Evolutionary conservation across 2,329 filamentous ascomycete species (phyloP).

Genomic region (Ceratocystiopsis minuta): DNA sequence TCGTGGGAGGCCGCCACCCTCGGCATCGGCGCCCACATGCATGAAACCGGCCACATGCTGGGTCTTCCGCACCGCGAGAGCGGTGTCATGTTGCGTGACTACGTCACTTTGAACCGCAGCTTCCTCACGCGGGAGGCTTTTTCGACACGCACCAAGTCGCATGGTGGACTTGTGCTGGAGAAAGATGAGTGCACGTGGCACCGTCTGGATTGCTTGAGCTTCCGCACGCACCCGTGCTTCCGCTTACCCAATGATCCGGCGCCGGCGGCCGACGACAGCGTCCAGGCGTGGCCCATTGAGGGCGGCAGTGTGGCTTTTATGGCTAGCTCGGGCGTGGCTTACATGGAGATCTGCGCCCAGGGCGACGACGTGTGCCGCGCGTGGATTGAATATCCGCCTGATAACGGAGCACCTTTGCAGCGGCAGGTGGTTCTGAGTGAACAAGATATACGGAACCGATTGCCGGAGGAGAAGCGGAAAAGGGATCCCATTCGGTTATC

Average conservation of each 20-base stretch:
- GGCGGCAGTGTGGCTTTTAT: constrained; percentile 58
- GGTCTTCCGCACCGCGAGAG: constrained; percentile 78
- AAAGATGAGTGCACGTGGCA: constrained; percentile 87
- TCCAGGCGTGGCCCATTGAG: constrained; percentile 77
- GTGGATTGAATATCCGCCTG: constrained; percentile 64
- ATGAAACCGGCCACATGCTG: constrained; percentile 78
- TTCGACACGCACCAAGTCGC: constrained; percentile 70
- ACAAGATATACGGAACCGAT: constrained; percentile 47
- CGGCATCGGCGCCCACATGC: constrained; percentile 81
- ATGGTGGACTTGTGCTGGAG: constrained; percentile 55
- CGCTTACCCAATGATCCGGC: constrained; percentile 57
- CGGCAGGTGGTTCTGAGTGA: constrained; percentile 61
- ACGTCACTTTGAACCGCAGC: constrained; percentile 64
- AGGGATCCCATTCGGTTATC: constrained; percentile 43
- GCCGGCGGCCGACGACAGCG: constrained; percentile 48
- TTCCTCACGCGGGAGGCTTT: constrained; percentile 71
- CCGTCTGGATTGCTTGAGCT: constrained; percentile 70
- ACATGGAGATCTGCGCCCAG: constrained; percentile 64
- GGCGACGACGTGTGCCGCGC: constrained; percentile 64
- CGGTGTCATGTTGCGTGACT: constrained; percentile 86
- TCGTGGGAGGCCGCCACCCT: constrained; percentile 94
- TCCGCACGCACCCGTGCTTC: constrained; percentile 83
- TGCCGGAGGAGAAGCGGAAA: constrained; percentile 58
- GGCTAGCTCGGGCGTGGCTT: constrained; percentile 66
- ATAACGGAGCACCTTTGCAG: constrained; percentile 35